Conservation (phyloP, 768 basidiomycete genomes). For the Collybiopsis luxurians region DNA sequence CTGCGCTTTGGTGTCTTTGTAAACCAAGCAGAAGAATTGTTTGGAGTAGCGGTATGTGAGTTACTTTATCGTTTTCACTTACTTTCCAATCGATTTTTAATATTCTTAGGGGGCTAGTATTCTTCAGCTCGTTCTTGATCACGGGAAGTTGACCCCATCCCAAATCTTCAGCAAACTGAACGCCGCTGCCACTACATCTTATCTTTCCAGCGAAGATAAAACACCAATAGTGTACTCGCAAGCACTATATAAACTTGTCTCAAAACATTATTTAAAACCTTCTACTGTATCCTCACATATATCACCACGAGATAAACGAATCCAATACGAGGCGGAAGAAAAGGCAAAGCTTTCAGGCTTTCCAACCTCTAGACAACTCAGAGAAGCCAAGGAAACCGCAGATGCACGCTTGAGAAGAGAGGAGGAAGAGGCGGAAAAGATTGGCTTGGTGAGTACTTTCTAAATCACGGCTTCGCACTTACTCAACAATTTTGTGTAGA, state of each 20-base stretch:
- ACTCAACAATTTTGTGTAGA: constrained; percentile 41
- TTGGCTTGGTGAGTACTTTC: constrained; percentile 73
- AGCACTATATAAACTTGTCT: constrained; percentile 68
- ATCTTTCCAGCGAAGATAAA: background rate
- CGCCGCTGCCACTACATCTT: constrained; percentile 29
- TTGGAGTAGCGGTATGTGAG: constrained; percentile 66
- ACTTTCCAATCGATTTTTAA: constrained; percentile 6
- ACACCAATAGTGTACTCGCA: constrained; percentile 48
- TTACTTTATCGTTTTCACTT: background rate
- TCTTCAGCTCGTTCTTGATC: constrained; percentile 72
- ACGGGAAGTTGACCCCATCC: constrained; percentile 80
- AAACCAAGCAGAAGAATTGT: constrained; percentile 66
- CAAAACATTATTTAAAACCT: constrained; percentile 71
- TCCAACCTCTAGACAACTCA: constrained; percentile 77
- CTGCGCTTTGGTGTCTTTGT: constrained; percentile 83
- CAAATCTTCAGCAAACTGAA: constrained; percentile 61
- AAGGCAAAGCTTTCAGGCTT: constrained; percentile 71
- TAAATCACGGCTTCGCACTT: no score
- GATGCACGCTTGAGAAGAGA: constrained; percentile 61
- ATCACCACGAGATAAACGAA: constrained; percentile 77
- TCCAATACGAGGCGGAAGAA: constrained; percentile 79
- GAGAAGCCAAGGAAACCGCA: constrained; percentile 68
- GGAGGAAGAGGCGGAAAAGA: constrained; percentile 70
- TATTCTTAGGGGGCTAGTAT: constrained; percentile 68
- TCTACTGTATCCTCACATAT: constrained; percentile 75